Evolutionary conservation across 2,329 filamentous ascomycete genomes (phyloP), one percentile per base, ranked within the genome.

Genomic region (Aspergillus bombycis): DNA sequence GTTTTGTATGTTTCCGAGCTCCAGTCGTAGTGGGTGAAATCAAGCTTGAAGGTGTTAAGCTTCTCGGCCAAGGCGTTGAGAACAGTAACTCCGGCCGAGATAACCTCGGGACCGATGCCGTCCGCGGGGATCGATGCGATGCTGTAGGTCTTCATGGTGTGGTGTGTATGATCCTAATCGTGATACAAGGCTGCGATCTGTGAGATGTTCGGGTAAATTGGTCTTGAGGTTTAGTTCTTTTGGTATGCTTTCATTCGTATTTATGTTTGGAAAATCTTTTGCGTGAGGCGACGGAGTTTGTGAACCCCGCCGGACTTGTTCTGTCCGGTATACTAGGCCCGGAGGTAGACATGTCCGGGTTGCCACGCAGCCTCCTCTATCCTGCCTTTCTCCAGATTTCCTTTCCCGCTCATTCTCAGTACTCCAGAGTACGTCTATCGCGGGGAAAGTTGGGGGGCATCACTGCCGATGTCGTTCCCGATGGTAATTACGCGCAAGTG

Each of bases 61-160:
- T 83, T 72, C 38, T 72, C 67, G 1, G 70, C 66, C 53, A 77
- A 65, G 14, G 75, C 72, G 53, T 87, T 81, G 57, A 92, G 76
- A 0, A 89, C 89, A 48, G 83, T 79, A 10, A 91, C 85, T 2
- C 87, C 88, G 1, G 87, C 87, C 36, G 83, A 79, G 74, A 90
- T 86, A 12, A 91, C 89, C 74, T 91, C 89, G 1, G 84, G 84
- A 1, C 89, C 89, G 64, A 91, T 91, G 60, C 89, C 89, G 71
- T 91, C 89, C 9, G 87, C 89, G 0, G 88, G 88, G 60, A 91
- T 89, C 34, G 82, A 84, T n/a, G 88, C 88, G 65, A 90, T 88
- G 58, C 73, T 80, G 69, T 84, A 82, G 14, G 73, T 70, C 53
- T 72, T 72, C 36, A 46, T 55, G 19, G 30, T 54, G n/a, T 23